Evolutionary conservation across 169 alveolate genomes (phyloP), one percentile per base, ranked within the genome.

Genomic region (Plasmodium cynomolgi): DNA sequence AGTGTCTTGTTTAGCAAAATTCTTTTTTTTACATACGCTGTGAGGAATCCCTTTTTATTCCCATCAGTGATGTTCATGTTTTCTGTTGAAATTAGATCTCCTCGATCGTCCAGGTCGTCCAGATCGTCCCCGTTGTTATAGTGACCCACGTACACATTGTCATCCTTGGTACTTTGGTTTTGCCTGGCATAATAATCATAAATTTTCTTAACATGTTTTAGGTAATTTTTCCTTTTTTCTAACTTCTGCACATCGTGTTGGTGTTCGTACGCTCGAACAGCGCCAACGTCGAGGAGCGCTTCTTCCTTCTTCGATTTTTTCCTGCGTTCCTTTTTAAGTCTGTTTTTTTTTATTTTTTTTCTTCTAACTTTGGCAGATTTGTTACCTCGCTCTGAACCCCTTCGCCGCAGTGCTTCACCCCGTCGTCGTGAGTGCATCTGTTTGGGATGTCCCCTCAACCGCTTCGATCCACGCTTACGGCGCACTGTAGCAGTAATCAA

Each of bases 181-280:
- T 88, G 73, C 72, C 39, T 68, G n/a, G 47, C 26, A 80, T 88
- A 88, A 37, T 54, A 80, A 13, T 88, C 71, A 58, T 79, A 44
- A 15, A 77, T 26, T n/a, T 79, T 77, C 9, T 88, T 77, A 11
- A 88, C 82, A 79, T 58, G 80, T 33, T 88, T 88, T 29, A 88
- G 81, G 73, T 88, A 88, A 88, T 88, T 88, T 88, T 37, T 77
- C 33, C 50, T 88, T 62, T 88, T 88, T 47, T 11, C 34, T 80
- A 88, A 79, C 62, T 74, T 11, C 29, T 88, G 17, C 15, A 37
- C 62, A 33, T 88, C 26, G 20, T 79, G 37, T 20, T 77, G 23
- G 13, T 26, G 17, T 17, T 54, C 72, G 41, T 79, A 81, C 3
- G 29, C 54, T 58, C 56, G 81, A 41, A 84, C 56, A 34, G 93